Conservation (phyloP, 2,329 filamentous ascomycete species). For the Pseudocercospora macadamiae region DNA sequence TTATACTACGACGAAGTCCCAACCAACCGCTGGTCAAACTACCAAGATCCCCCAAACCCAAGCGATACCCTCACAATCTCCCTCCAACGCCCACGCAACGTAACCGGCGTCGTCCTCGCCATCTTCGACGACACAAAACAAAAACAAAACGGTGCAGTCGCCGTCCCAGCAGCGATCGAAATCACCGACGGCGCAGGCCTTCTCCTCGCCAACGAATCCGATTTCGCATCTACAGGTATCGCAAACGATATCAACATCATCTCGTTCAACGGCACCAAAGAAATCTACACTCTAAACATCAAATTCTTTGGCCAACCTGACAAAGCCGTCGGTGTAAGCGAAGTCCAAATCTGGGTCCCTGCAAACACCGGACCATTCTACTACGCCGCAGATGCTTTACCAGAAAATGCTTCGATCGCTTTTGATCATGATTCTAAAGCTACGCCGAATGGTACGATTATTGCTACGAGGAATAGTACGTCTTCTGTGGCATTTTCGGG, state of each 20-base stretch:
- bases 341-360: conserved; percentile 1
- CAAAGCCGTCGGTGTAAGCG: background rate
- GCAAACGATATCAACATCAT: conserved; percentile 3
- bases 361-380: background rate
- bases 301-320: background rate
- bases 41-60: conserved; percentile 23
- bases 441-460: background rate
- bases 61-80: conserved; percentile 25
- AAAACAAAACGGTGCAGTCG: conserved; percentile 35
- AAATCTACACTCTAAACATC: background rate
- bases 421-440: background rate
- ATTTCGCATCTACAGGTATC: background rate
- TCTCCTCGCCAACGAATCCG: background rate
- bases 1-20: conserved; percentile 45
- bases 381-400: conserved; percentile 1
- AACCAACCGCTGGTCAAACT: conserved; percentile 41
- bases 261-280: background rate
- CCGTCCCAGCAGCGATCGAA: conserved; percentile 28
- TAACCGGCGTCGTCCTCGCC: conserved; percentile 30
- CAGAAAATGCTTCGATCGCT: background rate
- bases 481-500: background rate
- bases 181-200: conserved; percentile 10
- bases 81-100: conserved; percentile 24
- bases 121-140: conserved; percentile 41
- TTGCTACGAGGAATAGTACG: background rate